Evolutionary conservation across 108 stramenopile species (phyloP), one percentile per base, ranked within the genome.

Genomic region (Skeletonema costatum): DNA sequence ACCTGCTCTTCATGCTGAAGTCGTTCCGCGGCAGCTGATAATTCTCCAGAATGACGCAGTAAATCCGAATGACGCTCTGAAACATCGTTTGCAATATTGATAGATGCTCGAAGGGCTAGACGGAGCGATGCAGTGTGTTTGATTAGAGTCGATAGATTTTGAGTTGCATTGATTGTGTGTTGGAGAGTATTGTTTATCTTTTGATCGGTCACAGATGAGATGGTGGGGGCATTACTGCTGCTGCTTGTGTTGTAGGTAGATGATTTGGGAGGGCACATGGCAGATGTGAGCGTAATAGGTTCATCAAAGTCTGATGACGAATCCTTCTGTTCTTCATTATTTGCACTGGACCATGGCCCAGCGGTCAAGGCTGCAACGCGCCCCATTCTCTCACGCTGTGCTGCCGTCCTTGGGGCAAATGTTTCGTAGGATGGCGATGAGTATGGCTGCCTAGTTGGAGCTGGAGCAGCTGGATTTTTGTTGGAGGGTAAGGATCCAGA

Each of bases 1-100:
- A 89, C 33, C 46, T 61, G 84, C 64, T 92, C 90, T 83, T 96
- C 92, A 60, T 87, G 85, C 62, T 93, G 92, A 48, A 96, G 78
- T 50, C 92, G 86, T 84, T 96, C 95, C n/a, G 92, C 92, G n/a
- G 95, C 92, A 5, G 92, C 90, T 9, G 88, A 89, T 4, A 96
- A 78, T 76, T 96, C 95, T 33, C 91, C 90, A 9, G 92, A 92
- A 80, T 93, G 95, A 29, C 86, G 83, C 38, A 96, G 74, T 25
- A 96, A 66, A 14, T 89, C 89, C 32, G 92, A 86, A 74, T 96
- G 95, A 14, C 92, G 91, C 60, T 85, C 80, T 31, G 88, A 87
- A 61, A 96, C 85, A 64, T 93, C 91, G 62, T 91, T 75, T 39
- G 89, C 88, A 70, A 96, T 88, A 68, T 88, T 91, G 32, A 92